Base-by-base conservation (phyloP, 305 asterid genomes). In the Fraxinus nigra region DNA sequence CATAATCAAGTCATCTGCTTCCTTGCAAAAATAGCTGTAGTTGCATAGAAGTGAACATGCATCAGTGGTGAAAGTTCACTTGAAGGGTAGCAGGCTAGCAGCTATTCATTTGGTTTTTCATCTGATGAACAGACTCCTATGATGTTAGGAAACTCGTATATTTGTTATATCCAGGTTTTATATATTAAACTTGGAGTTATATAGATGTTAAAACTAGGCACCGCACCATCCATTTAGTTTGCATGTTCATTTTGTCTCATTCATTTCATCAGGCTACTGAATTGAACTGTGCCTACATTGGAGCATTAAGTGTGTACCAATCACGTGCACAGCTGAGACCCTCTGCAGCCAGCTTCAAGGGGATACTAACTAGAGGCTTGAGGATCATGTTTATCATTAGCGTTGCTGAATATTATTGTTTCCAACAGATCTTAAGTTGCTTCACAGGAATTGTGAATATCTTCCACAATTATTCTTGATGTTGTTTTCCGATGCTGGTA, bases 241-340 rank as follows among this genome's bases (percentile, higher is more conserved):
- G 74, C 35, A 14, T 59, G 35, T 63, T 77, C 56, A 37, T 14
- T 22, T 9, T 16, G 18, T 48, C 77, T 32, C 22, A 28, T 43
- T 59, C 69, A 54, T 72, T 65, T 74, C 63, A 78, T 72, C 26
- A 32, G 73, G 79, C 82, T 75, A 77, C 84, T 38, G 72, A n/a
- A 72, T 72, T 78, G 34, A 77, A 79, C 72, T 40, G 77, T 38
- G 13, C 78, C 72, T 70, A 79, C 70, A 46, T 63, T 48, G 77
- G 46, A 8, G 20, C 72, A 24, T 65, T 65, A 10, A 26, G 18
- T 61, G 33, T 61, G 10, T 61, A 22, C 70, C 30, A 9, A 59
- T 59, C 70, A 59, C 32, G 14, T 59, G 69, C 32, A 59, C 70
- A 7, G 70, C 70, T 20, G 73, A 67, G 37, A 67, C 35, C 34